Evolutionary conservation across 805 yeast species (phyloP).

Genomic region (Monosporozyma solicola): DNA sequence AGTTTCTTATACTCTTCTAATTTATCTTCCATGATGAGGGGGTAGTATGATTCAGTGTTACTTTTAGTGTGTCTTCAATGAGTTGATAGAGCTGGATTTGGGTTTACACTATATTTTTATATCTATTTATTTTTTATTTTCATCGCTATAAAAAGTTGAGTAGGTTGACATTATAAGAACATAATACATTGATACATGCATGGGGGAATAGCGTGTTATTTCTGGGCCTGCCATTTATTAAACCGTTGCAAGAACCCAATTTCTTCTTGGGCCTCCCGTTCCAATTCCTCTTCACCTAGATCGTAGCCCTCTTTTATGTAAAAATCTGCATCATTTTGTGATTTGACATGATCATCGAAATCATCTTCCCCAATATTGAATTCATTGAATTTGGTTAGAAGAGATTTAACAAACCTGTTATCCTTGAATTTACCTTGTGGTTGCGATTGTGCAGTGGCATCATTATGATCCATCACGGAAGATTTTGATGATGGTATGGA

Average conservation of each 20-base stretch:
- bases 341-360: conserved; percentile 16
- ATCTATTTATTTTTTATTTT: neutral
- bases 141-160: neutral
- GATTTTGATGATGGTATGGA: neutral
- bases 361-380: conserved; percentile 26
- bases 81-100: neutral
- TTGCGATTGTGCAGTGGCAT: neutral
- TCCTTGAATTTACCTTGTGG: neutral
- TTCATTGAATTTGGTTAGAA: conserved; percentile 26
- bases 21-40: neutral
- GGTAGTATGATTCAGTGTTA: neutral
- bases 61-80: neutral
- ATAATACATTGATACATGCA: neutral
- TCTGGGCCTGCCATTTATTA: neutral
- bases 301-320: conserved; percentile 22
- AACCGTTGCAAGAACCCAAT: conserved; percentile 3
- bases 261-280: conserved; percentile 11
- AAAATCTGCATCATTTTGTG: conserved; percentile 12
- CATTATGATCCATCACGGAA: neutral
- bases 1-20: conserved; percentile 28
- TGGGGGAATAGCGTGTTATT: neutral
- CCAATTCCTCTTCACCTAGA: conserved; percentile 21
- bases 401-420: conserved; percentile 12
- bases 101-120: neutral
- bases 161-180: neutral